These are phyloP conservation scores for Trichoderma harzianum DNA, from an alignment of 2,329 filamentous ascomycete species.

Conservation along the genomic window DNA sequence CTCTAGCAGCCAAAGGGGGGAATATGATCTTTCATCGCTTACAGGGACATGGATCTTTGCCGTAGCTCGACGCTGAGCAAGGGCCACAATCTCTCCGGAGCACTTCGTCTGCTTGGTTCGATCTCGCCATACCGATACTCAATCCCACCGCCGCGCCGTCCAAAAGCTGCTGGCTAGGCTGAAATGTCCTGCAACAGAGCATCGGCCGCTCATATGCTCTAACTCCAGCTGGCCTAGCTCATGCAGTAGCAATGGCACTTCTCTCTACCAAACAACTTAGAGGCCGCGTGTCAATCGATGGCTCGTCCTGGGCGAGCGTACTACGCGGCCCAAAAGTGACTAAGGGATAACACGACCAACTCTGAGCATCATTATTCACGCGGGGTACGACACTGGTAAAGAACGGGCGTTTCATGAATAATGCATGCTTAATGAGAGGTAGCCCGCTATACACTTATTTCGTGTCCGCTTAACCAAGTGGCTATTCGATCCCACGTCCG, in stretches of 20 bases:
- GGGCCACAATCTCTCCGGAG: not conserved
- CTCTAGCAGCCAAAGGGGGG: not conserved
- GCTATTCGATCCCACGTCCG: not conserved
- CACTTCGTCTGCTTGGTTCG: not conserved
- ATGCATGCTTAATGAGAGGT: not conserved
- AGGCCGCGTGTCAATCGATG: not conserved
- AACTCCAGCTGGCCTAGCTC: not conserved
- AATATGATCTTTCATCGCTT: not conserved
- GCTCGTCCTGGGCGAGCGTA: not conserved
- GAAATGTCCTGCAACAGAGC: not conserved
- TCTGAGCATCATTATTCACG: not conserved
- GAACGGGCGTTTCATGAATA: not conserved
- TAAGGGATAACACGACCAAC: not conserved
- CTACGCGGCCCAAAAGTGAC: no score
- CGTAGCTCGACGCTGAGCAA: not conserved
- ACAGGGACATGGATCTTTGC: not conserved
- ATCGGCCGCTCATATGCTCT: not conserved
- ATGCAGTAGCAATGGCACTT: not conserved
- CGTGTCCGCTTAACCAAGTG: not conserved
- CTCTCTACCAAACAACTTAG: not conserved
- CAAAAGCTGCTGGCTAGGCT: not conserved
- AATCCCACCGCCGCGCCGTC: not conserved
- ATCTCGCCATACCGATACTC: not conserved
- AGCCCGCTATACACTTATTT: not conserved
- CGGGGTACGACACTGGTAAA: not conserved